These are phyloP conservation scores for Trametes polyzona DNA, from an alignment of 1,284 basidiomycete genomes.

Conservation along the genomic window DNA sequence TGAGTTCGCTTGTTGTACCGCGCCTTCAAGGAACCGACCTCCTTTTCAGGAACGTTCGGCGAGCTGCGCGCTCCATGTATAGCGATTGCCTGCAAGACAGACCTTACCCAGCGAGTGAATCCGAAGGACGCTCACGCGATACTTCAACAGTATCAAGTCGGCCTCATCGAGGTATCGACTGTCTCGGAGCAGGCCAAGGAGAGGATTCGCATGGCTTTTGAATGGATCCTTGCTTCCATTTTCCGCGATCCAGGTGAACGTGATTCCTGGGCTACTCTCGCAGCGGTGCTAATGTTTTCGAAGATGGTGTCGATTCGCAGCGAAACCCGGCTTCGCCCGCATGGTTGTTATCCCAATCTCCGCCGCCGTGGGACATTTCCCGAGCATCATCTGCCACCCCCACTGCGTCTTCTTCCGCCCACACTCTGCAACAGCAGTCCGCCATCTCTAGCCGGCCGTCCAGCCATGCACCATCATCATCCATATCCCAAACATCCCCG, in stretches of 20 bases:
- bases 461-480: constrained; percentile 35
- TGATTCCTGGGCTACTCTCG: neutral
- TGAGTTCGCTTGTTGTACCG: no score
- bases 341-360: constrained; percentile 44
- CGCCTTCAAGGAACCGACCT: no score
- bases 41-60: constrained; percentile 63
- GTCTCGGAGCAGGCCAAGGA: constrained; percentile 54
- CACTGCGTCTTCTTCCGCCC: constrained; percentile 44
- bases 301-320: constrained; percentile 37
- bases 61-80: constrained; percentile 61
- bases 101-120: constrained; percentile 59
- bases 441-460: constrained; percentile 27
- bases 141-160: constrained; percentile 60
- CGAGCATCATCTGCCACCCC: constrained; percentile 53
- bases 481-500: constrained; percentile 35
- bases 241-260: constrained; percentile 56
- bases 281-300: neutral
- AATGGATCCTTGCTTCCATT: constrained; percentile 66
- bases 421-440: constrained; percentile 35
- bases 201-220: constrained; percentile 69
- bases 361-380: constrained; percentile 57
- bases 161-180: constrained; percentile 68
- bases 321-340: constrained; percentile 76
- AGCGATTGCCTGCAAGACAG: constrained; percentile 77
- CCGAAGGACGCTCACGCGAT: constrained; percentile 53